Evolutionary conservation across 805 yeast genomes (phyloP), one percentile per base, ranked within the genome.

Genomic region (Metschnikowia chrysomelidarum): DNA sequence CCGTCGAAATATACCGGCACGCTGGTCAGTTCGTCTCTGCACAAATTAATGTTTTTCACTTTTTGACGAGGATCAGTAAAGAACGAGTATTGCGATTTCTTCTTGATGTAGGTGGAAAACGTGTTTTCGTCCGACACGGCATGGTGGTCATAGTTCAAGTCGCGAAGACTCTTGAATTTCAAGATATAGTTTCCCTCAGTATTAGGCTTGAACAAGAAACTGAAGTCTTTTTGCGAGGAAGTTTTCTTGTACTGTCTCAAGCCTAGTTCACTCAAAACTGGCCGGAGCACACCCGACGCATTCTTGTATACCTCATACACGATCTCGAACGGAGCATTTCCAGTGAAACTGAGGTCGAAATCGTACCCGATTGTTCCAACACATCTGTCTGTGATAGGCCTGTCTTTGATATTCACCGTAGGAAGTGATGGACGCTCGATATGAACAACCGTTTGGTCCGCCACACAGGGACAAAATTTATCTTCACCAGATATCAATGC

Each of bases 361-460:
- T 67, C 66, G 47, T 69, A 76, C 0, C 97, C 98, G 7, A 87
- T 80, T 28, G 88, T 87, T 0, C 98, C 98, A 19, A 93, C 84
- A 64, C 99, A 93, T 31, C 82, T 76, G 51, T 91, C 98, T 17
- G 78, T 67, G 2, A 91, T 77, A 3, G 91, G 78, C 10, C 66
- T 66, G 1, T 87, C 77, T 2, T 47, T 28, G 11, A 76, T 67
- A 2, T 53, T 52, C 13, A 71, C 62, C 2, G 31, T 37, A 2
- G 72, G 68, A 3, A 75, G 76, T 4, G 27, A 30, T 2, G 50
- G 49, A 2, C 54, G 55, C 11, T 24, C 28, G 11, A 43, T 21
- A n/a, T 17, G 19, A 20, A 22, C 12, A 16, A 28, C 1, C 79
- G 69, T 8, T 75, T 64, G 12, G 22, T 36, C 40, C 14, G 85